Evolutionary conservation across 2,329 filamentous ascomycete genomes (phyloP).

Genomic region (Fusarium buharicum): DNA sequence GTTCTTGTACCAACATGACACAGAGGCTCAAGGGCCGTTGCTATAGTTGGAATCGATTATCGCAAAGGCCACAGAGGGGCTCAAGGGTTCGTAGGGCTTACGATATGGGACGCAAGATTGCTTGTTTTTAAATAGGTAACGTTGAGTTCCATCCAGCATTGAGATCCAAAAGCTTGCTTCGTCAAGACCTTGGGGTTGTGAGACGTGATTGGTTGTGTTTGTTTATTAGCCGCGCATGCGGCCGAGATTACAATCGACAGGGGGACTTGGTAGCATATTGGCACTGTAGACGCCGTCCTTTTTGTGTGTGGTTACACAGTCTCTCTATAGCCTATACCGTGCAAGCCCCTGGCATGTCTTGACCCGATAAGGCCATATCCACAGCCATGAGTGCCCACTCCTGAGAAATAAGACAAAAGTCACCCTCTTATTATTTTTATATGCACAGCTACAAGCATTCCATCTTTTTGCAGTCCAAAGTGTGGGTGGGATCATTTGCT

Average conservation of each 20-base stretch:
- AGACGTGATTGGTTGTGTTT: slow-evolving; percentile 36
- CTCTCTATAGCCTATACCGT: slow-evolving; percentile 5
- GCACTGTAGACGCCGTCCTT: slow-evolving; percentile 31
- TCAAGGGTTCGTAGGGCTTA: neutral
- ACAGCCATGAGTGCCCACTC: slow-evolving; percentile 17
- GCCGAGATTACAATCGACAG: slow-evolving; percentile 45
- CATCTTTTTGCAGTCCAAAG: slow-evolving; percentile 7
- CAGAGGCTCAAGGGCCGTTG: slow-evolving; percentile 12
- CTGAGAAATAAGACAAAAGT: slow-evolving; percentile 24
- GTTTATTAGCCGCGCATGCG: slow-evolving; percentile 44
- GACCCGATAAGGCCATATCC: slow-evolving; percentile 43
- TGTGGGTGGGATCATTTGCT: slow-evolving; percentile 35
- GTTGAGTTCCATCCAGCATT: neutral
- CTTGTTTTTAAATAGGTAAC: slow-evolving; percentile 15
- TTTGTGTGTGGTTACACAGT: slow-evolving; percentile 22
- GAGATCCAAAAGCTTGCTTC: slow-evolving; percentile 3
- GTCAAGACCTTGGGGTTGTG: slow-evolving; percentile 3
- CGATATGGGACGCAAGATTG: slow-evolving; percentile 29
- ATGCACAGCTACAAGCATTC: slow-evolving; percentile 20
- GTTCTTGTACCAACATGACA: slow-evolving; percentile 22
- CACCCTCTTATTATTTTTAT: slow-evolving; percentile 18
- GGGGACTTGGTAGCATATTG: slow-evolving; percentile 5
- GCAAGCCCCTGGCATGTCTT: slow-evolving; percentile 38
- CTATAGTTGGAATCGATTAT: slow-evolving; percentile 4
- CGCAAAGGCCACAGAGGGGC: slow-evolving; percentile 14